phyloP scores from a whole-genome alignment of 2,329 filamentous ascomycete genomes.

The Alternaria incomplexa region DNA sequence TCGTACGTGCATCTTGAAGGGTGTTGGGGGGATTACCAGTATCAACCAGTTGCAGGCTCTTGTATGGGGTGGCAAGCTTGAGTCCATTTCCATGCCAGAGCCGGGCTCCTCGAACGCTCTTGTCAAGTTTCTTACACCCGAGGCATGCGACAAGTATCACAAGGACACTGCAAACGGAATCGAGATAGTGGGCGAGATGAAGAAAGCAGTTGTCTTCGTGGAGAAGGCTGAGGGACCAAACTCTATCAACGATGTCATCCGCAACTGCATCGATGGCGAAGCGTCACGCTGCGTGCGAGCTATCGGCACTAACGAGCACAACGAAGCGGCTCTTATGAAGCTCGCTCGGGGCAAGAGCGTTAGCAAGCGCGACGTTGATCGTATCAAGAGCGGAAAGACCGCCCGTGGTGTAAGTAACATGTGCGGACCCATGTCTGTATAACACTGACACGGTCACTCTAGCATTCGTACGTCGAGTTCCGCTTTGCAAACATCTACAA shows the following conservation, averaged over 20 bases:
- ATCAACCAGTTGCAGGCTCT: slow-evolving; percentile 42
- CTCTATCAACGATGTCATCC: slow-evolving; percentile 50
- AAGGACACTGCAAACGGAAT: slow-evolving; percentile 46
- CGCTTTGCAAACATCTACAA: slow-evolving; percentile 56
- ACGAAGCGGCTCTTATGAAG: slow-evolving; percentile 44
- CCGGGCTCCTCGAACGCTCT: slow-evolving; percentile 30
- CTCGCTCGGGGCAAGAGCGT: slow-evolving; percentile 45
- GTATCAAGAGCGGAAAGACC: slow-evolving; percentile 51
- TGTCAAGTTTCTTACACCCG: slow-evolving; percentile 43
- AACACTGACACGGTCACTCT: slow-evolving; percentile 11
- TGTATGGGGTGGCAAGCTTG: slow-evolving; percentile 48
- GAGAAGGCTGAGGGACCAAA: slow-evolving; percentile 32
- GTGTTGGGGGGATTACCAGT: slow-evolving; percentile 25
- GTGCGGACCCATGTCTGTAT: not conserved
- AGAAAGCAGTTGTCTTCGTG: slow-evolving; percentile 36
- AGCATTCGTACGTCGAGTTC: slow-evolving; percentile 55
- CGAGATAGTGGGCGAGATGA: slow-evolving; percentile 20
- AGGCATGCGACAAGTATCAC: slow-evolving; percentile 43
- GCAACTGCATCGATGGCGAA: slow-evolving; percentile 48
- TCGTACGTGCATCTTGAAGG: slow-evolving; percentile 38
- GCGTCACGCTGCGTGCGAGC: slow-evolving; percentile 56
- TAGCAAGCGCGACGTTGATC: slow-evolving; percentile 53
- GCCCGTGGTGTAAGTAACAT: slow-evolving; percentile 48
- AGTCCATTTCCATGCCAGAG: slow-evolving; percentile 36
- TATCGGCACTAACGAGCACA: slow-evolving; percentile 50